Evolutionary conservation across 2,329 filamentous ascomycete species (phyloP).

Genomic region (Ceratocystis smalleyi): DNA sequence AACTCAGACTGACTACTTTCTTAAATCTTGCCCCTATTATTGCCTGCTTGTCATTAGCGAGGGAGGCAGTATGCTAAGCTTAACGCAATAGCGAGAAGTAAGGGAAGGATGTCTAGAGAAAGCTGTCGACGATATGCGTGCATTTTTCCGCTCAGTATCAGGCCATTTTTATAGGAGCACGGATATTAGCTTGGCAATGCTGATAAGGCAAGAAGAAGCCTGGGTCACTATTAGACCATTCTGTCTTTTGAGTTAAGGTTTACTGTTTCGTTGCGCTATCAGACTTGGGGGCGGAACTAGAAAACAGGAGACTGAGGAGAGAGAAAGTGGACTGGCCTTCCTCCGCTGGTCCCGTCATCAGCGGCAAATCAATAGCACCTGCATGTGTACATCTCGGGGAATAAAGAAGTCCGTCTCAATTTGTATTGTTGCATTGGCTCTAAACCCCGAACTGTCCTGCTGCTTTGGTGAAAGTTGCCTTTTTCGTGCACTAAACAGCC

Average conservation of each 20-base stretch:
- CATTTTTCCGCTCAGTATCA: background rate
- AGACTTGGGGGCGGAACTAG: background rate
- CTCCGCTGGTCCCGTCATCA: background rate
- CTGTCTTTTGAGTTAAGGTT: background rate
- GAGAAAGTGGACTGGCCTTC: background rate
- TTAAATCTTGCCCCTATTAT: too few species aligned
- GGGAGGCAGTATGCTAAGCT: background rate
- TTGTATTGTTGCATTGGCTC: background rate
- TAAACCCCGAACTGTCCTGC: background rate
- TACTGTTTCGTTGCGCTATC: constrained; percentile 1
- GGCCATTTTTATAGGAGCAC: constrained; percentile 2
- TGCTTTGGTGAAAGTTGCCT: background rate
- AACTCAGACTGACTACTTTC: too few species aligned
- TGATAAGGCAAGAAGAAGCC: background rate
- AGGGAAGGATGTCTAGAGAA: background rate
- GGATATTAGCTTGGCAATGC: background rate
- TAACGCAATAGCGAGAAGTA: background rate
- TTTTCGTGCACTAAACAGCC: background rate
- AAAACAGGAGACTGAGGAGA: background rate
- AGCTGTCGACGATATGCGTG: background rate
- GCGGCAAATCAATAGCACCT: background rate
- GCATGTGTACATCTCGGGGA: background rate
- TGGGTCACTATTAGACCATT: background rate
- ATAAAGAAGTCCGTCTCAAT: background rate
- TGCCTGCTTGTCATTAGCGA: too few species aligned